phyloP scores from a whole-genome alignment of 2,329 filamentous ascomycete species.

The Apiospora arundinis region DNA sequence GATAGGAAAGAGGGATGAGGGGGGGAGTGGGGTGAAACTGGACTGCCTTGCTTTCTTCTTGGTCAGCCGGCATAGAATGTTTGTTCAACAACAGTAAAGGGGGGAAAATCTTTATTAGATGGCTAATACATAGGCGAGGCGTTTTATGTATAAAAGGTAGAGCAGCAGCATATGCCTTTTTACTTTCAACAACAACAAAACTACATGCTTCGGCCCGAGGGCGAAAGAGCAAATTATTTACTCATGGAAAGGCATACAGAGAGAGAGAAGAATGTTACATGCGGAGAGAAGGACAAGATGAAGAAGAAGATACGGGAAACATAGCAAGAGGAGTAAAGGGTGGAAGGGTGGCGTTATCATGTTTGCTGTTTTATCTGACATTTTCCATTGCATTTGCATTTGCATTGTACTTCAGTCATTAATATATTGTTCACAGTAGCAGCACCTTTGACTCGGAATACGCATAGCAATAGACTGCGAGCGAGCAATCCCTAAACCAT shows the following conservation, averaged over 20 bases:
- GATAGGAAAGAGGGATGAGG: not conserved
- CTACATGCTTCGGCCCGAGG: not conserved
- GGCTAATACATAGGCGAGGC: not conserved
- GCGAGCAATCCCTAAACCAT: not conserved
- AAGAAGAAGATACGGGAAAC: not conserved
- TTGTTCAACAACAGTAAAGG: not conserved
- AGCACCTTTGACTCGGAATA: not conserved
- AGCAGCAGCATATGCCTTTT: not conserved
- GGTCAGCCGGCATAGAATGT: not conserved
- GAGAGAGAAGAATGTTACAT: not conserved
- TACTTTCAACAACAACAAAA: slow-evolving; percentile 10
- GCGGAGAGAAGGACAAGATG: not conserved
- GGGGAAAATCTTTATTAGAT: not conserved
- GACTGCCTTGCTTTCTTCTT: not conserved
- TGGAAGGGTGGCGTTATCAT: slow-evolving; percentile 2
- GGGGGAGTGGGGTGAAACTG: not conserved
- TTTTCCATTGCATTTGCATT: not conserved
- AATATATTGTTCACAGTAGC: too few species aligned
- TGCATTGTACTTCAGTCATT: not conserved
- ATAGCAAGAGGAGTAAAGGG: slow-evolving; percentile 8
- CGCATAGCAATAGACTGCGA: not conserved
- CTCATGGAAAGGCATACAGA: slow-evolving; percentile 8
- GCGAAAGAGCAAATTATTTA: not conserved
- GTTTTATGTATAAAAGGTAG: not conserved
- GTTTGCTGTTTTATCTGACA: not conserved